Conservation (phyloP, 2,329 filamentous ascomycete genomes). For the Beauveria scarabaeidicola region DNA sequence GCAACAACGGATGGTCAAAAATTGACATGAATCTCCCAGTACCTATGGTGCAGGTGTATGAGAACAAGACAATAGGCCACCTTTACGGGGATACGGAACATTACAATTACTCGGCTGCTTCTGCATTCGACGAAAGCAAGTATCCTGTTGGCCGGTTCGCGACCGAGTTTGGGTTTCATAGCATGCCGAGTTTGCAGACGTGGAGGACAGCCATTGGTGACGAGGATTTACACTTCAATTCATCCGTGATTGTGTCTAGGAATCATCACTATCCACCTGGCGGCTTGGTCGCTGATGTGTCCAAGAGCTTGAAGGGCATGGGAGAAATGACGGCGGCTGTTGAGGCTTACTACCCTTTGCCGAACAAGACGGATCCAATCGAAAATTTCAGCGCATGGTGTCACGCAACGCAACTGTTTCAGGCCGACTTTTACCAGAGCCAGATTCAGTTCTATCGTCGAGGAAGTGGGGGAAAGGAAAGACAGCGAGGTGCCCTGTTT, state of each 20-base stretch:
- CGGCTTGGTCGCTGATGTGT: background rate
- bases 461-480: slow-evolving; percentile 36
- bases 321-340: slow-evolving; percentile 52
- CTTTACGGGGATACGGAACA: slow-evolving; percentile 8
- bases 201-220: slow-evolving; percentile 1
- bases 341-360: slow-evolving; percentile 46
- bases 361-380: slow-evolving; percentile 40
- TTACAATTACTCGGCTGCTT: slow-evolving; percentile 1
- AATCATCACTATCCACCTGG: slow-evolving; percentile 45
- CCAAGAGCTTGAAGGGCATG: slow-evolving; percentile 27
- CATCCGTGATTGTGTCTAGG: slow-evolving; percentile 1
- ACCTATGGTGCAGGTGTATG: slow-evolving; percentile 9
- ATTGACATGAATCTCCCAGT: slow-evolving; percentile 6
- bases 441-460: slow-evolving; percentile 7
- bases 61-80: slow-evolving; percentile 3
- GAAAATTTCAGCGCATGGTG: slow-evolving; percentile 56
- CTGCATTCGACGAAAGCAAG: background rate
- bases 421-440: slow-evolving; percentile 25
- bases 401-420: slow-evolving; percentile 54
- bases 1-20: slow-evolving; percentile 6
- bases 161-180: slow-evolving; percentile 8
- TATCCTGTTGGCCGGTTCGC: slow-evolving; percentile 10
- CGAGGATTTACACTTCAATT: slow-evolving; percentile 10
- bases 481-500: slow-evolving; percentile 52
- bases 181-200: slow-evolving; percentile 9